Evolutionary conservation across 2,329 filamentous ascomycete genomes (phyloP), one percentile per base, ranked within the genome.

Genomic region (Cladosporium sphaerospermum): DNA sequence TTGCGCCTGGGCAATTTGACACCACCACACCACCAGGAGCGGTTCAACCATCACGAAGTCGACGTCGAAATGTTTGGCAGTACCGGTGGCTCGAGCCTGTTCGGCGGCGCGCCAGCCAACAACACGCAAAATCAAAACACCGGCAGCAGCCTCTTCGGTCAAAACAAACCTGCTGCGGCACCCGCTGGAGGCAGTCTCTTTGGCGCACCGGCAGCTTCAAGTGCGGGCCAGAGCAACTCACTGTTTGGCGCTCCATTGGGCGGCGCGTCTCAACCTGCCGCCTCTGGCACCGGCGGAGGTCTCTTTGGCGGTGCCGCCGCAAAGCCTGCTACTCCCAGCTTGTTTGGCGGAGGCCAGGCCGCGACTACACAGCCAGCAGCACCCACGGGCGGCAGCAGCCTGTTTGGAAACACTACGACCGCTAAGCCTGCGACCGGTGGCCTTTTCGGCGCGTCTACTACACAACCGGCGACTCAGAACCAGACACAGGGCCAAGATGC

Each of bases 391-490:
- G 47, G 47, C 18, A 33, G 52, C 18, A 28, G 44, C 18, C 40
- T 54, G 23, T 54, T 48, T 32, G 45, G 52, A 14, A 33, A 37
- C 10, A 45, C 18, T 14, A 19, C 52, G n/a, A 32, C 52, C 2
- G 45, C 44, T 8, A 54, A 51, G 18, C 46, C 53, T 54, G 47
- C 34, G 2, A 54, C 52, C n/a, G 45, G 37, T 32, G 43, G 40
- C 9, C 52, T 58, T n/a, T 57, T 57, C 19, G 49, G 45, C 23
- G 42, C 44, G 41, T 34, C 45, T 16, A 36, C 50, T 14, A 39
- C 52, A 14, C 52, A 54, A 31, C 52, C 52, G 18, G 45, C 52
- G 18, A n/a, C 44, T 46, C 57, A 62, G 39, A 59, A 54, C 7
- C 48, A 33, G 39, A 40, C 41, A 18, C 45, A 47, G 16, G 51